phyloP scores from a whole-genome alignment of 495 filamentous ascomycete genomes.

The Arthonia radiata region DNA sequence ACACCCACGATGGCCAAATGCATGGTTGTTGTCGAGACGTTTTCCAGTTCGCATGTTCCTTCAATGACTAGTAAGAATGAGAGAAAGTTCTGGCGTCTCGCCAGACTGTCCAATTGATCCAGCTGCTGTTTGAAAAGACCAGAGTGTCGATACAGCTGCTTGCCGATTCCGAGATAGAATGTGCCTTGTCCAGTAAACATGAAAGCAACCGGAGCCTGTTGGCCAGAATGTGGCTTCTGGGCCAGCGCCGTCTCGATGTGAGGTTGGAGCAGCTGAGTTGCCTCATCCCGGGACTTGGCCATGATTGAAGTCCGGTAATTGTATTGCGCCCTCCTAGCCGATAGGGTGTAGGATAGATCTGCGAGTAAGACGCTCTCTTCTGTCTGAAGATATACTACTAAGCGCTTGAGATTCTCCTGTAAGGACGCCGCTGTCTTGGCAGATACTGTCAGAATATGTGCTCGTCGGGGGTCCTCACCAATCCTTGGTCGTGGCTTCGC shows the following conservation, averaged over 20 bases:
- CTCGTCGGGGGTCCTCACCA: conserved; percentile 9
- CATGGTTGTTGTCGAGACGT: conserved; percentile 1
- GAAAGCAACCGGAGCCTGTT: conserved; percentile 5
- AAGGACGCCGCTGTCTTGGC: conserved; percentile 17
- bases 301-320: conserved; percentile 20
- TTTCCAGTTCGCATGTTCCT: conserved; percentile 5
- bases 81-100: conserved; percentile 12
- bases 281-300: conserved; percentile 14
- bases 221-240: too few species aligned
- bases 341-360: conserved; percentile 20
- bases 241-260: too few species aligned
- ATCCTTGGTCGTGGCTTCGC: conserved; percentile 5
- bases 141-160: conserved; percentile 10
- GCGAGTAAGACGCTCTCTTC: conserved; percentile 10
- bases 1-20: conserved; percentile 14
- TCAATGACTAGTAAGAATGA: conserved; percentile 10
- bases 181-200: conserved; percentile 6
- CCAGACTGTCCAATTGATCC: conserved; percentile 11
- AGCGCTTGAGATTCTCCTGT: conserved; percentile 11
- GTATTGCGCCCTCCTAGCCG: conserved; percentile 20
- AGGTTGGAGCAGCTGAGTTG: too few species aligned
- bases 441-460: conserved; percentile 11
- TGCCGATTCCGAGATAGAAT: conserved; percentile 6
- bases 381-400: conserved; percentile 12
- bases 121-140: conserved; percentile 10